Evolutionary conservation across 768 basidiomycete species (phyloP).

Genomic region (Podaxis mareebaensis): DNA sequence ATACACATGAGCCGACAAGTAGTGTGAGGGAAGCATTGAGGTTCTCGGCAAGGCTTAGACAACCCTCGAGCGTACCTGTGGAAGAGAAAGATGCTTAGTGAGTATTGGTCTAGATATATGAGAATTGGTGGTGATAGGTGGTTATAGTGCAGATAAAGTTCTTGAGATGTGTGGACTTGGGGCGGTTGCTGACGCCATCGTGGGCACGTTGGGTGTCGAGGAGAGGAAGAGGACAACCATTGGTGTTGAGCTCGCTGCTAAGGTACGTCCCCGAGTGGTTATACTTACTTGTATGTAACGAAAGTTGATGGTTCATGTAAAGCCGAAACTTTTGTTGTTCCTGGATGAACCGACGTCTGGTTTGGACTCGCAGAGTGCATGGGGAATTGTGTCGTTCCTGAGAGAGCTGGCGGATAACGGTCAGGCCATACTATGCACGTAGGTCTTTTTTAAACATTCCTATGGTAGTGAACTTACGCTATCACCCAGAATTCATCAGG

Average conservation of each 20-base stretch:
- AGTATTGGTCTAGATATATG: slow-evolving; percentile 26
- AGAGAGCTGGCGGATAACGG: slow-evolving; percentile 76
- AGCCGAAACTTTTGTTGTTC: slow-evolving; percentile 82
- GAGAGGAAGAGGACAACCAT: slow-evolving; percentile 83
- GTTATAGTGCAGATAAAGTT: slow-evolving; percentile 41
- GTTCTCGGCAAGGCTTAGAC: slow-evolving; percentile 80
- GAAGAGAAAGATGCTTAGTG: slow-evolving; percentile 81
- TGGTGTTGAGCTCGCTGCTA: slow-evolving; percentile 85
- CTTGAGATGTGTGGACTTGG: slow-evolving; percentile 70
- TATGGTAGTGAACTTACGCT: neutral
- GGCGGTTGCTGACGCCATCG: slow-evolving; percentile 59
- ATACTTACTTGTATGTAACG: neutral
- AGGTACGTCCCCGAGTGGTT: slow-evolving; percentile 45
- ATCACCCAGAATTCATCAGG: slow-evolving; percentile 44
- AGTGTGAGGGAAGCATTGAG: slow-evolving; percentile 82
- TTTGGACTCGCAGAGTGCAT: slow-evolving; percentile 84
- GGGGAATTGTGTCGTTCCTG: slow-evolving; percentile 79
- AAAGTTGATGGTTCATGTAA: neutral
- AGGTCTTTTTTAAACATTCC: slow-evolving; percentile 25
- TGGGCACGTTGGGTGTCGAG: slow-evolving; percentile 70
- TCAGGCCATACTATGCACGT: slow-evolving; percentile 91
- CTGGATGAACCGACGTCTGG: slow-evolving; percentile 90
- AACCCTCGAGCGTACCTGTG: slow-evolving; percentile 61
- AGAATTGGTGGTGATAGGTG: neutral
- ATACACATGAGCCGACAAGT: slow-evolving; percentile 71